phyloP scores from a whole-genome alignment of 2,329 filamentous ascomycete genomes.

The Nemania sp. region DNA sequence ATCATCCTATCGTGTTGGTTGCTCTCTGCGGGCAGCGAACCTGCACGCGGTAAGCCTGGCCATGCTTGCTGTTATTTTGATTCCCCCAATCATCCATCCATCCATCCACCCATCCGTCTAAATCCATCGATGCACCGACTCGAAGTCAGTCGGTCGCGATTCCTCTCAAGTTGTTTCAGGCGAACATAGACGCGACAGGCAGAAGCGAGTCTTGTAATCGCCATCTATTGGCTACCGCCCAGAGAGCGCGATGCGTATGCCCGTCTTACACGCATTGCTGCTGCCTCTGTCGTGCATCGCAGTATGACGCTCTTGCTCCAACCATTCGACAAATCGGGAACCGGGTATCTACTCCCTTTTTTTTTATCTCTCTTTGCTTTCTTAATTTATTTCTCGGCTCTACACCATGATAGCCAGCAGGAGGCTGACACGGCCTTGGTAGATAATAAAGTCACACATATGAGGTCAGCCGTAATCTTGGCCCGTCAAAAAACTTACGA shows the following conservation, averaged over 20 bases:
- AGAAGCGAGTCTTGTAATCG: conserved; percentile 12
- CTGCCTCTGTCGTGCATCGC: background rate
- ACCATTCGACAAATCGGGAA: background rate
- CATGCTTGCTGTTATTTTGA: background rate
- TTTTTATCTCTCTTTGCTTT: too few species aligned
- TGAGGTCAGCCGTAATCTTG: conserved; percentile 21
- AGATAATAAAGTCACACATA: conserved; percentile 12
- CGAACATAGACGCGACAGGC: conserved; percentile 7
- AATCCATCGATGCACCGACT: conserved; percentile 8
- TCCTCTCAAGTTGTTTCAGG: conserved; percentile 22
- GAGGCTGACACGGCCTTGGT: conserved; percentile 14
- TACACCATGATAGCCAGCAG: background rate
- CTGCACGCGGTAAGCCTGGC: conserved; percentile 22
- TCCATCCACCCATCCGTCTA: conserved; percentile 14
- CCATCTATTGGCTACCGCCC: conserved; percentile 7
- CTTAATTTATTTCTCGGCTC: background rate
- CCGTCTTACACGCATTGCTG: conserved; percentile 23
- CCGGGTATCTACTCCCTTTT: conserved; percentile 8
- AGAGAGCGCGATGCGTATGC: conserved; percentile 6
- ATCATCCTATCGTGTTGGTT: too few species aligned
- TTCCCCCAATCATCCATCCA: conserved; percentile 9
- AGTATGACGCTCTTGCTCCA: conserved; percentile 2
- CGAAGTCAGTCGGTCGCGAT: conserved; percentile 3
- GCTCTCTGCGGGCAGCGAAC: conserved; percentile 23
- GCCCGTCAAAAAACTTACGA: conserved; percentile 14